phyloP scores from a whole-genome alignment of 2,329 filamentous ascomycete genomes.

The Monosporascus sp. region DNA sequence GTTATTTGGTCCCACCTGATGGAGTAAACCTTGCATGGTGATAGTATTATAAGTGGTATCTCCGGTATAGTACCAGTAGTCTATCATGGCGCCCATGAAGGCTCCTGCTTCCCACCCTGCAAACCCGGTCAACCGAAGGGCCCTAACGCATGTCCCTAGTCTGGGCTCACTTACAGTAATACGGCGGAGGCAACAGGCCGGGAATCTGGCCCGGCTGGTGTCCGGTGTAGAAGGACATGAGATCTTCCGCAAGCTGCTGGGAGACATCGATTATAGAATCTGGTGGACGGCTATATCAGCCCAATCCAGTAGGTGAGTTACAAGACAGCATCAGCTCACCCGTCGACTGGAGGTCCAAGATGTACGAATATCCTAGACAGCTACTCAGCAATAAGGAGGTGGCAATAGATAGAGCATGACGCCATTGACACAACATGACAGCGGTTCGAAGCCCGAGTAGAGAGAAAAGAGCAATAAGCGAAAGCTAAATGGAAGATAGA shows the following conservation, averaged over 20 bases:
- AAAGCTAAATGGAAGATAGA: not conserved
- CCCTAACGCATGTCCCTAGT: not conserved
- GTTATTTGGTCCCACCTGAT: conserved; percentile 65
- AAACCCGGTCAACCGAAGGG: conserved; percentile 4
- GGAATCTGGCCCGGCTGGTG: conserved; percentile 45
- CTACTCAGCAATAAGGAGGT: not conserved
- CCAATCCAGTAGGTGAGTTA: not conserved
- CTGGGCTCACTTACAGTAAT: conserved; percentile 44
- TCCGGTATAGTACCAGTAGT: conserved; percentile 82
- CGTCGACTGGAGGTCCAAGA: not conserved
- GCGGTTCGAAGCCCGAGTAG: not conserved
- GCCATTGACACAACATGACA: not conserved
- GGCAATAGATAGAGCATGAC: not conserved
- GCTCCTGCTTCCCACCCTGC: conserved; percentile 71
- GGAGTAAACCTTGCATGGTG: conserved; percentile 62
- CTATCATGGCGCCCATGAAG: conserved; percentile 65
- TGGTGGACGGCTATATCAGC: conserved; percentile 18
- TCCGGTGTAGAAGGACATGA: conserved; percentile 44
- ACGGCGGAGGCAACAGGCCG: conserved; percentile 47
- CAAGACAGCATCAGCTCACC: not conserved
- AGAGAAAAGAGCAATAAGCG: not conserved
- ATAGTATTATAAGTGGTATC: conserved; percentile 67
- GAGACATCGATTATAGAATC: conserved; percentile 46
- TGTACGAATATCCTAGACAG: not conserved
- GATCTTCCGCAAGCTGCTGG: conserved; percentile 45